phyloP scores from a whole-genome alignment of 306 rosid genomes.

The Lithocarpus polystachyus region DNA sequence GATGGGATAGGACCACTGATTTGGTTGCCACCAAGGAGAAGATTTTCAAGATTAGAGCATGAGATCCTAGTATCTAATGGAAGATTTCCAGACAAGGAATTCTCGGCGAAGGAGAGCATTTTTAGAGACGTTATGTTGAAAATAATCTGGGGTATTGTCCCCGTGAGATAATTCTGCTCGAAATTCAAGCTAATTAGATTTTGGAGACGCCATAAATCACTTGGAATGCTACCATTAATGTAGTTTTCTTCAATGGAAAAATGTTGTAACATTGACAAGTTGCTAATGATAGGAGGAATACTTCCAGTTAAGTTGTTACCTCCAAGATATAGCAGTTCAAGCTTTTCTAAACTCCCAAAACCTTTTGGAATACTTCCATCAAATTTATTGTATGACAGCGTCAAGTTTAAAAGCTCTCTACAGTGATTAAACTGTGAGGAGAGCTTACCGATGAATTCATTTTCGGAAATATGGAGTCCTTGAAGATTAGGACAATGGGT shows the following conservation, averaged over 20 bases:
- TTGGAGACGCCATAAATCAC: neutral
- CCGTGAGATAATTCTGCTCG: neutral
- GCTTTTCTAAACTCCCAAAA: neutral
- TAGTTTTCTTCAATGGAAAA: neutral
- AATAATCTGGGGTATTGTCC: neutral
- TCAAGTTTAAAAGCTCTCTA: neutral
- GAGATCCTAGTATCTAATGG: neutral
- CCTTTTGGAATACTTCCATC: neutral
- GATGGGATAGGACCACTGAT: neutral
- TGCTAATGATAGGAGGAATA: neutral
- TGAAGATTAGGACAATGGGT: neutral
- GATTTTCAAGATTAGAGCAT: too few relatives aligned
- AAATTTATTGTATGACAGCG: neutral
- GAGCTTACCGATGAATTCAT: neutral
- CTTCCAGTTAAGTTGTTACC: neutral
- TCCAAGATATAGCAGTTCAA: neutral
- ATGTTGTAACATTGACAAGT: neutral
- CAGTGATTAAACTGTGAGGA: neutral
- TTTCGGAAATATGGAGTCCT: neutral
- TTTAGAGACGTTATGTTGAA: neutral
- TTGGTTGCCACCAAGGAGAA: too few relatives aligned
- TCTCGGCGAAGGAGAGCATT: rapidly evolving
- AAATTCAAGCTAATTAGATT: neutral
- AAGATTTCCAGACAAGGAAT: neutral
- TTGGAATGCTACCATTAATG: neutral